Evolutionary conservation across 2,329 filamentous ascomycete genomes (phyloP).

Genomic region (Chrysosporium keratinophilum): DNA sequence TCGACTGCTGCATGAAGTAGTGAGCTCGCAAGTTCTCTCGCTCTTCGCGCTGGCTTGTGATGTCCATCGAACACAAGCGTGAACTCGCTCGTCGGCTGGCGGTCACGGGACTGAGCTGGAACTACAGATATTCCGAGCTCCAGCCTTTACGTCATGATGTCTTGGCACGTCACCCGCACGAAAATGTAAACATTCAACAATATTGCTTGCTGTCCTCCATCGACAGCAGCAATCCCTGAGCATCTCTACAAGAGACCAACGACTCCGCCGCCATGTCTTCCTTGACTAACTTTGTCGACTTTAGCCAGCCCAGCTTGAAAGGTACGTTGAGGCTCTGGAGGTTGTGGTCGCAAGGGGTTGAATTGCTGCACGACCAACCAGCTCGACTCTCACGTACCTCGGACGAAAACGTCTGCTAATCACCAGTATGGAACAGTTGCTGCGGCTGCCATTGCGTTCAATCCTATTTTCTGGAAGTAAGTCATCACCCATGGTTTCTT

Average conservation of each 20-base stretch:
- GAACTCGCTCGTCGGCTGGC: not conserved
- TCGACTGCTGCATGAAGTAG: constrained; percentile 9
- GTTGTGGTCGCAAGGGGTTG: not conserved
- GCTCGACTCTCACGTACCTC: not conserved
- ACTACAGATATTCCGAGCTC: not conserved
- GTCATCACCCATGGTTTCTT: constrained; percentile 29
- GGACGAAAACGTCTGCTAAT: not conserved
- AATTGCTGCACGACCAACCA: not conserved
- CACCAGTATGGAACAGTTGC: constrained; percentile 49
- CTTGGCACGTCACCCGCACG: not conserved
- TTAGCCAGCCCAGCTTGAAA: constrained; percentile 55
- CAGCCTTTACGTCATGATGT: not conserved
- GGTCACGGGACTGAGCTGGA: not conserved
- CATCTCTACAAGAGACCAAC: not conserved
- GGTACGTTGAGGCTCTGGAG: constrained; percentile 39
- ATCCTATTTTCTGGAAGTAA: constrained; percentile 99
- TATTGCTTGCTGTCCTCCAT: too few species aligned
- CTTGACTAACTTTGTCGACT: constrained; percentile 44
- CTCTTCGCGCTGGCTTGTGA: too few species aligned
- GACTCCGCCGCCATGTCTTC: constrained; percentile 24
- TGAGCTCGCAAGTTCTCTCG: not conserved
- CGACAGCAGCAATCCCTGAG: not conserved
- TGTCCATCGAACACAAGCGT: not conserved
- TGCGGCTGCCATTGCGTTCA: constrained; percentile 75
- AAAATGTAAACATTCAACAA: constrained; percentile 4